Evolutionary conservation across 805 yeast species (phyloP).

Genomic region (Cyberlindnera suaveolens): DNA sequence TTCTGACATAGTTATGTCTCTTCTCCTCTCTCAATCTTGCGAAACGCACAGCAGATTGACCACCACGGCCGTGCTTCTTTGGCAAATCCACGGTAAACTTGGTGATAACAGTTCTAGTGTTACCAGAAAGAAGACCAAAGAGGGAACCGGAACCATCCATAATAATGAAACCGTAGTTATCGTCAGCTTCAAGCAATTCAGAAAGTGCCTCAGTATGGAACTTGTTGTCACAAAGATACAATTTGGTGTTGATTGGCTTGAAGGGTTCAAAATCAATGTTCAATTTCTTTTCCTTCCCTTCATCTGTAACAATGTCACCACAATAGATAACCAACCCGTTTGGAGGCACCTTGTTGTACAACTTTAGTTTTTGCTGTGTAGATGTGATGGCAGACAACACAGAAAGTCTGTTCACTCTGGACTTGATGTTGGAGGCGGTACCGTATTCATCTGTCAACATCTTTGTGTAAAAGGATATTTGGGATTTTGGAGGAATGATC

Average conservation of each 20-base stretch:
- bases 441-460: conserved; percentile 98
- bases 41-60: conserved; percentile 99
- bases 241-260: conserved; percentile 97
- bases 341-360: conserved; percentile 83
- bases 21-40: conserved; percentile 98
- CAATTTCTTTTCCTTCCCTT: conserved; percentile 95
- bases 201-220: conserved; percentile 96
- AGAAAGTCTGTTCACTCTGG: conserved; percentile 93
- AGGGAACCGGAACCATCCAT: conserved; percentile 99
- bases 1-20: conserved; percentile 97
- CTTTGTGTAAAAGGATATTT: conserved; percentile 79
- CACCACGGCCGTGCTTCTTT: conserved; percentile 99
- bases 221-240: conserved; percentile 94
- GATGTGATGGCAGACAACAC: conserved; percentile 96
- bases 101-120: conserved; percentile 92
- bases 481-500: conserved; percentile 93
- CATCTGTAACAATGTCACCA: conserved; percentile 96
- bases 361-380: conserved; percentile 92
- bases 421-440: conserved; percentile 96
- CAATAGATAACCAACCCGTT: conserved; percentile 95
- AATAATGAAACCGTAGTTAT: conserved; percentile 93
- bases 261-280: conserved; percentile 98
- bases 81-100: conserved; percentile 97
- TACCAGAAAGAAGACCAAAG: conserved; percentile 93
- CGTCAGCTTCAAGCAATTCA: conserved; percentile 91